These are phyloP conservation scores for Phytophthora ramorum DNA, from an alignment of 352 stramenopile genomes.

Conservation along the genomic window DNA sequence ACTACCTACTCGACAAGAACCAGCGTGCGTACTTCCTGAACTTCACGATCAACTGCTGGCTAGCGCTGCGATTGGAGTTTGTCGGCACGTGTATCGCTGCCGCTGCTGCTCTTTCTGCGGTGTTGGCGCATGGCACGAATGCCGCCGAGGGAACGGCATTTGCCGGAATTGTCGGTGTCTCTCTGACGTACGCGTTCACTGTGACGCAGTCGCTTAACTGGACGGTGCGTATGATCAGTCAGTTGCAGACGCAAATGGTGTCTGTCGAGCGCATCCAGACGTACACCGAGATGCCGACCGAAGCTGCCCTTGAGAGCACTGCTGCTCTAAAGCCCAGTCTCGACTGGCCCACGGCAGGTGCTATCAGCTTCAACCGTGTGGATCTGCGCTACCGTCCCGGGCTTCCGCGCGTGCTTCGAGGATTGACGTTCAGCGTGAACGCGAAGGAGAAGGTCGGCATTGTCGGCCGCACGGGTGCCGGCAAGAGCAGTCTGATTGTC, in stretches of 20 bases:
- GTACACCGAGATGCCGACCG: slow-evolving; percentile 62
- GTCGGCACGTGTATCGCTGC: slow-evolving; percentile 60
- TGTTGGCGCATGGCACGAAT: slow-evolving; percentile 48
- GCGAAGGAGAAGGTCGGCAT: slow-evolving; percentile 83
- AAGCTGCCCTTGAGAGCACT: slow-evolving; percentile 48
- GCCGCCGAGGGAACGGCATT: slow-evolving; percentile 40
- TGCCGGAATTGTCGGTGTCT: slow-evolving; percentile 60
- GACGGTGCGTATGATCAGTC: slow-evolving; percentile 69
- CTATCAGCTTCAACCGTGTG: slow-evolving; percentile 90
- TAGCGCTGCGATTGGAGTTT: slow-evolving; percentile 71
- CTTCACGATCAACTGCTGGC: slow-evolving; percentile 74
- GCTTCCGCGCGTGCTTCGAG: slow-evolving; percentile 57
- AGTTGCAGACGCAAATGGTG: slow-evolving; percentile 78
- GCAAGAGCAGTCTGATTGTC: slow-evolving; percentile 91
- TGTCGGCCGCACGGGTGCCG: slow-evolving; percentile 79
- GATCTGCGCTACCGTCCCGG: slow-evolving; percentile 85
- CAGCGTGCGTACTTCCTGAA: slow-evolving; percentile 74
- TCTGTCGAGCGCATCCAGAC: slow-evolving; percentile 71
- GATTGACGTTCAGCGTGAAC: slow-evolving; percentile 79
- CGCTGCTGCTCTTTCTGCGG: slow-evolving; percentile 49
- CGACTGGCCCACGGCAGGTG: slow-evolving; percentile 84
- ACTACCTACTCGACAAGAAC: slow-evolving; percentile 62
- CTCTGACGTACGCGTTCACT: slow-evolving; percentile 73
- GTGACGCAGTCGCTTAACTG: slow-evolving; percentile 79
- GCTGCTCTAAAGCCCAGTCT: slow-evolving; percentile 31